phyloP scores from a whole-genome alignment of 345 rosid genomes.

The Corymbia maculata region DNA sequence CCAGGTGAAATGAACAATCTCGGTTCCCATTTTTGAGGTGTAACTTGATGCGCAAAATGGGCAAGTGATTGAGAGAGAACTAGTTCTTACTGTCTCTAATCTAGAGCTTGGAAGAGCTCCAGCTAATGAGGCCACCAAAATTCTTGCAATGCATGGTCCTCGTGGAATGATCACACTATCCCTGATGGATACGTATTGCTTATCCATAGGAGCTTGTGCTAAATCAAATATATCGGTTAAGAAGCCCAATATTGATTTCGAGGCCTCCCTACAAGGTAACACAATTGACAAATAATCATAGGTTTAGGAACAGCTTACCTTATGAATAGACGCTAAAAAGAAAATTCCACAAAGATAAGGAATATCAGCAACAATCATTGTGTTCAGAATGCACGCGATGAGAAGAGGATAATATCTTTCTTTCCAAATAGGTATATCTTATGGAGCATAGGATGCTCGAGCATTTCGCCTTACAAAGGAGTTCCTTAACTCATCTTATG shows the following conservation, averaged over 20 bases:
- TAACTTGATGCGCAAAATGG: not conserved
- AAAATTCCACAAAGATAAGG: not conserved
- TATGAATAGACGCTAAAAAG: not conserved
- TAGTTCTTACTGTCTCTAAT: slow-evolving; percentile 57
- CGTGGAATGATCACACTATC: slow-evolving; percentile 72
- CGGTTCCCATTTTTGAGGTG: not conserved
- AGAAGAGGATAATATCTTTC: not conserved
- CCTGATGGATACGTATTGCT: slow-evolving; percentile 56
- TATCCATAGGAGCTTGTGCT: slow-evolving; percentile 47
- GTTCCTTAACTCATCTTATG: not conserved
- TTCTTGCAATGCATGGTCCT: slow-evolving; percentile 71
- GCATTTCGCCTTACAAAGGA: not conserved
- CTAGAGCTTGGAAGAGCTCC: slow-evolving; percentile 98
- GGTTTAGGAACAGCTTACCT: not conserved
- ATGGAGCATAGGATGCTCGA: not conserved
- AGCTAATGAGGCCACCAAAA: slow-evolving; percentile 75
- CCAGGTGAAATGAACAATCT: not conserved
- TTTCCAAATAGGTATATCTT: not conserved
- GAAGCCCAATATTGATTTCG: slow-evolving; percentile 87
- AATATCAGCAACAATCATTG: not conserved
- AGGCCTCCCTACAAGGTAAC: slow-evolving; percentile 71
- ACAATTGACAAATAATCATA: not conserved
- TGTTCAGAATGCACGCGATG: not conserved
- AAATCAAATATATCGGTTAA: slow-evolving; percentile 85
- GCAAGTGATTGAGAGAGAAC: not conserved